Conservation (phyloP, 2,329 filamentous ascomycete genomes). For the Trichoderma citrinoviride region DNA sequence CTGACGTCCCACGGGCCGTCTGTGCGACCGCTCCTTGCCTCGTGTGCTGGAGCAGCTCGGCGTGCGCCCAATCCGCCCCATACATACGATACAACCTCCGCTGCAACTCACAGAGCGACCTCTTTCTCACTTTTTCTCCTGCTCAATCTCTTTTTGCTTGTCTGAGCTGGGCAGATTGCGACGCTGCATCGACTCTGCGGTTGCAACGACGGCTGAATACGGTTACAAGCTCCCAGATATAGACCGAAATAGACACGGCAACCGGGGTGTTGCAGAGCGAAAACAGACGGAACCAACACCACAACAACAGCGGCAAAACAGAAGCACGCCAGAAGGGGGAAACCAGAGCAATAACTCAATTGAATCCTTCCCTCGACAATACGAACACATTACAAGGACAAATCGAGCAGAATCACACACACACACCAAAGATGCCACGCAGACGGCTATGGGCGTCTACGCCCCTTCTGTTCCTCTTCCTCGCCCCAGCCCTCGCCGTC, state of each 20-base stretch:
- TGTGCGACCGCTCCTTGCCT: conserved; percentile 13
- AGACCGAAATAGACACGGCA: background rate
- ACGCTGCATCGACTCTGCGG: background rate
- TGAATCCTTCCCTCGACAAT: too few species aligned
- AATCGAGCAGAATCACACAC: background rate
- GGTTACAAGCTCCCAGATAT: background rate
- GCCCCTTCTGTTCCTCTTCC: conserved; percentile 31
- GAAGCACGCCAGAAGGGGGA: background rate
- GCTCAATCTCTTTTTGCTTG: background rate
- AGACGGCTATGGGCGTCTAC: conserved; percentile 30
- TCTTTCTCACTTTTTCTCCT: background rate
- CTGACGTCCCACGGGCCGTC: conserved; percentile 1
- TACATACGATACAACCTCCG: background rate
- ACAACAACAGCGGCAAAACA: background rate
- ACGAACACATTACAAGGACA: background rate
- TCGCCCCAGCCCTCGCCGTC: conserved; percentile 25
- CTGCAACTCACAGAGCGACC: too few species aligned
- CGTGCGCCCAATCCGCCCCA: background rate
- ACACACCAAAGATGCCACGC: conserved; percentile 27
- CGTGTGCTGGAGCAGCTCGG: background rate
- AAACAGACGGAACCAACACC: background rate
- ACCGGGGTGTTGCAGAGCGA: background rate
- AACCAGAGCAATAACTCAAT: too few species aligned
- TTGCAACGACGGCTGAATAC: background rate
- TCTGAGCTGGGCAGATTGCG: background rate